Base-by-base conservation (phyloP, 345 rosid genomes). In the Eucalyptus paniculata region DNA sequence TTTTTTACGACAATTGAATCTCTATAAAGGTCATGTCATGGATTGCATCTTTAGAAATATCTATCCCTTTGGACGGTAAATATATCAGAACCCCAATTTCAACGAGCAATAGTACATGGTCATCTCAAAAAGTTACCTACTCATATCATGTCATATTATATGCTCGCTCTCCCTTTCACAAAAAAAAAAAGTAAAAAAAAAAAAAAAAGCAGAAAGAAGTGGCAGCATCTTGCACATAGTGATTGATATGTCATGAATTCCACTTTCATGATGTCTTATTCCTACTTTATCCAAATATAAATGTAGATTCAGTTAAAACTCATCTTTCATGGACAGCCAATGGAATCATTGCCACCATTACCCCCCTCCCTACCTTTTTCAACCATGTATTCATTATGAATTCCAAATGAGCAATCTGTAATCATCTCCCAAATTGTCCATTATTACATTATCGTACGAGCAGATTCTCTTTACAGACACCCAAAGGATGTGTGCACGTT, bases 251-350 rank as follows among this genome's bases (percentile, higher is more conserved):
- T 77, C 83, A 21, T 40, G 83, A 77, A 77, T 77, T 77, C 83
- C 47, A 77, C 83, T 77, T 77, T 77, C 83, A 77, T 77, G 47
- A 77, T 77, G 83, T 77, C 83, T 77, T 77, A 40, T 40, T 77
- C 83, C 83, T 40, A 77, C 83, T 77, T 77, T 77, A 77, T 77
- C 83, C 83, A 40, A 40, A 77, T 77, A 77, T 77, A 42, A 77
- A 77, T 77, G 83, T 77, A 37, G 47, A 77, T 89, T 90, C 92
- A 56, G 93, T 53, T 92, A 86, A 67, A 53, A 88, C 93, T 50
- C 82, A 58, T 89, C 86, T 92, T 87, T 92, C 94, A 86, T 30
- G 65, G 47, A 85, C 92, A 90, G 87, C 88, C 40, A 90, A 82
- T 56, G 82, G 87, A 88, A 91, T 91, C 91, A 92, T 92, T 67